These are phyloP conservation scores for Talaromyces sp. DNA, from an alignment of 2,329 filamentous ascomycete genomes.

Conservation along the genomic window DNA sequence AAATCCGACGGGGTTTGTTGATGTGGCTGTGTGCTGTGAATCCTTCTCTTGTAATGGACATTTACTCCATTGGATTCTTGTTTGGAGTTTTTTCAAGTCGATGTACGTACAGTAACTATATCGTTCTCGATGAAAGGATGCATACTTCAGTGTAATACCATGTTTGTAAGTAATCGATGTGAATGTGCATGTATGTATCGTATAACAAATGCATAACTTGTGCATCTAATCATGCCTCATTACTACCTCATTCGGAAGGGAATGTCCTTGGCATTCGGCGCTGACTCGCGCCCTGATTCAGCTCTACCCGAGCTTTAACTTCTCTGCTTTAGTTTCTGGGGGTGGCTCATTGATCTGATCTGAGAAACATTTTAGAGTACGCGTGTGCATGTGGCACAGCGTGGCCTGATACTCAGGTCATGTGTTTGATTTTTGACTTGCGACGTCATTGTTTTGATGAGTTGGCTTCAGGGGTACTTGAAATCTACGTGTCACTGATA, in stretches of 20 bases:
- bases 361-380: background rate
- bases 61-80: background rate
- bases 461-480: background rate
- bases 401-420: background rate
- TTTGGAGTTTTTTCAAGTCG: background rate
- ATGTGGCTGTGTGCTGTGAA: background rate
- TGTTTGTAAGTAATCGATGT: background rate
- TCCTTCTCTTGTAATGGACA: background rate
- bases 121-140: background rate
- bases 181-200: background rate
- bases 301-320: background rate
- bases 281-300: constrained; percentile 7
- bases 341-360: background rate
- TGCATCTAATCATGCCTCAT: background rate
- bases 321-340: background rate
- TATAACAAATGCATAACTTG: background rate
- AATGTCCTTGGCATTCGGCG: background rate
- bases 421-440: background rate
- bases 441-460: background rate
- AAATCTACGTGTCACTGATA: background rate
- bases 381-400: background rate
- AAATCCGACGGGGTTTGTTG: background rate
- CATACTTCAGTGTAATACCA: background rate
- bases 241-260: background rate
- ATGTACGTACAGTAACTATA: background rate